These are phyloP conservation scores for Lactarius trivialis DNA, from an alignment of 768 basidiomycete species.

Conservation along the genomic window DNA sequence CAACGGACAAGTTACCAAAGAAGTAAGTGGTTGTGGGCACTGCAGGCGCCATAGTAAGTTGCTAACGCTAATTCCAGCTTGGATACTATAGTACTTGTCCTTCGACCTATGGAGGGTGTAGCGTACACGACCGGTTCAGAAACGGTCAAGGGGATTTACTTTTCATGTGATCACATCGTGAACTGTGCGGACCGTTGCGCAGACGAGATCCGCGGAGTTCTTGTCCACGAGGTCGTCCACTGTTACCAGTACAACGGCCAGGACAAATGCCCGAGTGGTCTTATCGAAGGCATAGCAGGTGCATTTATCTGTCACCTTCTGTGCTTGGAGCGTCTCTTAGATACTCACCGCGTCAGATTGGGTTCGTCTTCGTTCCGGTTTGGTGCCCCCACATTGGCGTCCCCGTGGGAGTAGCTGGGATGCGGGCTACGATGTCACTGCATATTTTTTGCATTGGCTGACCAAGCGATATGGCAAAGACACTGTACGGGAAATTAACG, in stretches of 20 bases:
- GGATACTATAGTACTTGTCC: conserved; percentile 47
- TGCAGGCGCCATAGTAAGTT: neutral
- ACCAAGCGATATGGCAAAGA: conserved; percentile 48
- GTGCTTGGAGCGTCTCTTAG: neutral
- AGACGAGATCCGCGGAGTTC: conserved; percentile 64
- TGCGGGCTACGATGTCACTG: conserved; percentile 67
- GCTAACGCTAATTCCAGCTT: conserved; percentile 7
- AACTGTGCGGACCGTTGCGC: conserved; percentile 36
- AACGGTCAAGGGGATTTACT: conserved; percentile 65
- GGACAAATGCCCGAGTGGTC: conserved; percentile 56
- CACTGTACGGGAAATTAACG: conserved; percentile 54
- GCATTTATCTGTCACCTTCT: conserved; percentile 15
- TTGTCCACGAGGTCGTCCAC: conserved; percentile 73
- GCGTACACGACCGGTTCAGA: conserved; percentile 57
- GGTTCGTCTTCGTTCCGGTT: conserved; percentile 54
- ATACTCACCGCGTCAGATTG: conserved; percentile 42
- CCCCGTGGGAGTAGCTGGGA: conserved; percentile 54
- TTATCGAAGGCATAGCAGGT: conserved; percentile 81
- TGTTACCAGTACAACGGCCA: conserved; percentile 66
- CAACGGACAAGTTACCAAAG: conserved; percentile 18
- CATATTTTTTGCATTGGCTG: conserved; percentile 67
- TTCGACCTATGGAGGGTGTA: conserved; percentile 62
- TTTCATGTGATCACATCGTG: conserved; percentile 60
- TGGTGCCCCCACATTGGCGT: conserved; percentile 67
- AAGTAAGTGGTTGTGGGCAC: conserved; percentile 9